phyloP scores from a whole-genome alignment of 805 yeast species.

The Myxozyma geophila region DNA sequence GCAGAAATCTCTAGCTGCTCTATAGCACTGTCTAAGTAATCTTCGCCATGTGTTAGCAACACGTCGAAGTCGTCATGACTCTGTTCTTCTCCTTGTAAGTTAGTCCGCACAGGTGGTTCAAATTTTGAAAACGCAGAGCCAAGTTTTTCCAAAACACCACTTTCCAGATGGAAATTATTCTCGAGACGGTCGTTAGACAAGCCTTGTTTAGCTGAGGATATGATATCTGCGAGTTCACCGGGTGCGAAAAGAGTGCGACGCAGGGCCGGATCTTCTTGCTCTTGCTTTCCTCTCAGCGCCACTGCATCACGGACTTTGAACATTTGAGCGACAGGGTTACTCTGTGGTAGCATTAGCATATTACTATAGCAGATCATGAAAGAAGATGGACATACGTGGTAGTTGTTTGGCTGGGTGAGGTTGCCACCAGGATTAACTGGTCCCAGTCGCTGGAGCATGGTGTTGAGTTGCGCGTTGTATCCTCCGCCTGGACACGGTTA shows the following conservation, averaged over 20 bases:
- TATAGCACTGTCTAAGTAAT: slow-evolving; percentile 6
- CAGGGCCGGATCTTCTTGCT: slow-evolving; percentile 9
- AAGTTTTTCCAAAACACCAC: slow-evolving; percentile 13
- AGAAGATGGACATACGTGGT: slow-evolving; percentile 1
- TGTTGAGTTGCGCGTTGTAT: slow-evolving; percentile 16
- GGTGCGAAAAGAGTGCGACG: slow-evolving; percentile 27
- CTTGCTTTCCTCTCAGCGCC: slow-evolving; percentile 14
- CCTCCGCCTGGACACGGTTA: neutral
- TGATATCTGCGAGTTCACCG: slow-evolving; percentile 19
- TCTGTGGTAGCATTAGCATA: neutral
- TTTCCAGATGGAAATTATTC: slow-evolving; percentile 7
- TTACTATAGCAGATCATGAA: neutral
- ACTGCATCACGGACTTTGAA: slow-evolving; percentile 18
- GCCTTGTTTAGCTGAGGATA: slow-evolving; percentile 4
- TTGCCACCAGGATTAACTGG: slow-evolving; percentile 22
- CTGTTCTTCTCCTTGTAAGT: neutral
- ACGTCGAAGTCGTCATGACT: slow-evolving; percentile 10
- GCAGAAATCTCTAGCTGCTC: neutral
- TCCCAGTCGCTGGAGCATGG: slow-evolving; percentile 25
- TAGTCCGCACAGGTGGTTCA: neutral
- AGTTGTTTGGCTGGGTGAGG: slow-evolving; percentile 13
- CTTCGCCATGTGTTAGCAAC: slow-evolving; percentile 22
- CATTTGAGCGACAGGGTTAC: slow-evolving; percentile 30
- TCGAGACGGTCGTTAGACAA: slow-evolving; percentile 4
- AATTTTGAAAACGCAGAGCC: slow-evolving; percentile 23